Base-by-base conservation (phyloP, 805 yeast species). In the Nakazawaea populi region DNA sequence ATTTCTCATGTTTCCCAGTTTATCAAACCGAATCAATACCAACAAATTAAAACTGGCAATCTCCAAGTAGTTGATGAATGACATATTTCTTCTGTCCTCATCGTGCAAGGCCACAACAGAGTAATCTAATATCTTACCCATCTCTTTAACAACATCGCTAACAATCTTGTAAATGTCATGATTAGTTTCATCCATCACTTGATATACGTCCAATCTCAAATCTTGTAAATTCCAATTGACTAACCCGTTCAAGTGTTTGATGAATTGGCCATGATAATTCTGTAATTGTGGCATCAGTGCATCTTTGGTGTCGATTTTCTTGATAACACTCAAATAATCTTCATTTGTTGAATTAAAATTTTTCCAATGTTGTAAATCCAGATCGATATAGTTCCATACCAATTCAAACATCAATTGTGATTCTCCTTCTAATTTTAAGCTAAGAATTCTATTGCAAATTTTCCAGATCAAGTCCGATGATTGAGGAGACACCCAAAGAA, bases 341-440 rank as follows among this genome's bases (percentile, higher is more conserved):
- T 28, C 31, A 37, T 41, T 41, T 4, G 28, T 30, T 5, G 39
- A 27, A 7, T 41, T 29, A 30, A 37, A 43, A 4, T 10, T 5
- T 9, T 32, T 44, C 52, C 52, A 49, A 31, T 39, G 39, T 38
- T 29, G 31, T 6, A 49, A 32, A 39, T 49, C 52, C 18, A 31
- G 41, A 27, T 14, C 9, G 41, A 44, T 5, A n/a, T 49, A 40
- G 8, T 39, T 39, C 52, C 47, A 49, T 18, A 49, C 40, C 52
- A 49, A 49, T 4, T 49, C 31, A 29, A 49, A 49, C 52, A 49
- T 49, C 37, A 49, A 39, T 27, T 49, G 31, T 6, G 52, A 38
- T 28, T 49, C 52, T 10, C 52, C 52, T 14, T 44, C 45, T 5
- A 49, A 24, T 31, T 31, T 38, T 36, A 49, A 38, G 14, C 8